Base-by-base conservation (phyloP, 345 rosid species). In the Erysimum cheiranthoides region DNA sequence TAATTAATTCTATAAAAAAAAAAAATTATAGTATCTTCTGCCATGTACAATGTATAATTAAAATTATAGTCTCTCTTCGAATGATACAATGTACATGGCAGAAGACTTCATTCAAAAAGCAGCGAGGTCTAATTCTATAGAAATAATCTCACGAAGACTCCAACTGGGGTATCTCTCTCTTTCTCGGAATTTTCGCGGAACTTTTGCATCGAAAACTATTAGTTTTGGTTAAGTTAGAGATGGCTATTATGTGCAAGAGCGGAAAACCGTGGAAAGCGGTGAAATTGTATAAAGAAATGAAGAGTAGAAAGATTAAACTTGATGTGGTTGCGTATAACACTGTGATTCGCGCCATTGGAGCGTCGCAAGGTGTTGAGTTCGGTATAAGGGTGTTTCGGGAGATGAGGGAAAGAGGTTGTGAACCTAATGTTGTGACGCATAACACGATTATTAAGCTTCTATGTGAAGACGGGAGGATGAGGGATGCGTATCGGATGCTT, bases 251-350 rank as follows among this genome's bases (percentile, higher is more conserved):
- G 77, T 86, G 91, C 78, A 92, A 89, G 86, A 80, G 96, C 36
- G 89, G 96, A 12, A 95, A 89, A 84, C 91, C 98, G 0, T 87
- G 91, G 90, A 91, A 85, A 80, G 89, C 98, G 0, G 97, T 91
- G 73, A 90, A 82, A 69, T 77, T 94, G 79, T 93, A 83, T 30
- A 91, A 91, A 73, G 95, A 87, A 81, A 87, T 94, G 96, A 91
- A 86, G 82, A 73, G 80, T 61, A 88, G 76, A 65, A 78, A 90
- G 78, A 83, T 94, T 0, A 78, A 81, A 66, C 80, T 94, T 50
- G 98, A 94, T 54, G 94, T 83, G 10, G 93, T 90, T 67, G 94
- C 88, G 0, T 91, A 92, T 71, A 94, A 92, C 82, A n/a, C n/a
- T n/a, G n/a, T n/a, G 13, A 81, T 91, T 71, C 87, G 65, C 0